Conservation (phyloP, 129 eudicot genomes). For the Gnaphalium uliginosum region DNA sequence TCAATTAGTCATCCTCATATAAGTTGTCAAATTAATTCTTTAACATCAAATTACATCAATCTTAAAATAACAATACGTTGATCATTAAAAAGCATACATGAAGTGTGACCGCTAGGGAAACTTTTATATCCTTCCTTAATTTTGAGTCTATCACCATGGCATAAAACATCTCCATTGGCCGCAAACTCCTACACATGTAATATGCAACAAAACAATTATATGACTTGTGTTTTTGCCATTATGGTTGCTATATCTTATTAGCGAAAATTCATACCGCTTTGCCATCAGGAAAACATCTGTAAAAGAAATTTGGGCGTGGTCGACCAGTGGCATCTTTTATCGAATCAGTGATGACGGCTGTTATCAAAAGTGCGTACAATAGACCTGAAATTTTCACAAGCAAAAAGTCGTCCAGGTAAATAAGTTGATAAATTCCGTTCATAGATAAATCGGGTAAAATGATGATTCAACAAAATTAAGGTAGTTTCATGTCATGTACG, state of each 20-base stretch:
- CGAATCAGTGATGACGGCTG: slow-evolving; percentile 70
- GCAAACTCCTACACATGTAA: slow-evolving; percentile 15
- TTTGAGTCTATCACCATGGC: slow-evolving; percentile 38
- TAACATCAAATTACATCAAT: neutral
- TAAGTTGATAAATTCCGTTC: too few relatives aligned
- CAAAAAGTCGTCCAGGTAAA: neutral
- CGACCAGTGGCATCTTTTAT: slow-evolving; percentile 76
- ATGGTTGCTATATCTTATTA: neutral
- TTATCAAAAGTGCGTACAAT: slow-evolving; percentile 50
- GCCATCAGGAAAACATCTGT: slow-evolving; percentile 72
- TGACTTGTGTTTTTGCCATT: neutral
- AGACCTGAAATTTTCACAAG: slow-evolving; percentile 39
- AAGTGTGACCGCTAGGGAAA: slow-evolving; percentile 80
- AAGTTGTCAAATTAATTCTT: neutral
- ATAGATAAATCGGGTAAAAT: too few relatives aligned
- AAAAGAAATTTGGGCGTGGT: slow-evolving; percentile 72
- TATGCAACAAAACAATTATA: neutral
- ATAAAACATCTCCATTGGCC: slow-evolving; percentile 54
- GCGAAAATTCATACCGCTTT: slow-evolving; percentile 39
- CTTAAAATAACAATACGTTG: neutral
- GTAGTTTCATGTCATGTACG: too few relatives aligned
- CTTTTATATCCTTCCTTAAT: slow-evolving; percentile 83
- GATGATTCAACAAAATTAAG: too few relatives aligned
- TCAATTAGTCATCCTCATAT: neutral
- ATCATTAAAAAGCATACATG: slow-evolving; percentile 38